These are phyloP conservation scores for Lactarius sanguifluus DNA, from an alignment of 768 basidiomycete species.

Conservation along the genomic window DNA sequence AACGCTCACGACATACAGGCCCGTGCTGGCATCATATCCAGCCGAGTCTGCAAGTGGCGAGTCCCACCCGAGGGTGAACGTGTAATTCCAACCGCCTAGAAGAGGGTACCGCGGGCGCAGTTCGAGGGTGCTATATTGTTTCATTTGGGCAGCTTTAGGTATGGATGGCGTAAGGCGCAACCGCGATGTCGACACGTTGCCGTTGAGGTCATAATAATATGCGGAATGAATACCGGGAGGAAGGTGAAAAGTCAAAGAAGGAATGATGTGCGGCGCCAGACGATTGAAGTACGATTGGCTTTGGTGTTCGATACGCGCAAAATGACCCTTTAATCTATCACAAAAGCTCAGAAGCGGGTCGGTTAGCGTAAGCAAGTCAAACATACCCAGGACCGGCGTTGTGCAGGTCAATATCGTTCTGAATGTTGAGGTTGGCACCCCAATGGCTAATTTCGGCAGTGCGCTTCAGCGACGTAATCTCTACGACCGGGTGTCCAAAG, in stretches of 20 bases:
- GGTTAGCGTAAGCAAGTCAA: background rate
- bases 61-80: slow-evolving; percentile 93
- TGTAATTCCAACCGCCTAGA: slow-evolving; percentile 97
- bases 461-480: slow-evolving; percentile 70
- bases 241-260: slow-evolving; percentile 73
- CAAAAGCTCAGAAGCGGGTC: slow-evolving; percentile 17
- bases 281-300: slow-evolving; percentile 67
- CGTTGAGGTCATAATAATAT: slow-evolving; percentile 90
- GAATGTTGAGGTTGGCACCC: slow-evolving; percentile 92
- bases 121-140: slow-evolving; percentile 70
- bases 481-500: slow-evolving; percentile 78
- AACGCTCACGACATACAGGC: slow-evolving; percentile 71
- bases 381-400: slow-evolving; percentile 91
- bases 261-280: slow-evolving; percentile 66
- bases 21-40: slow-evolving; percentile 59
- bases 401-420: slow-evolving; percentile 81
- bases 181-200: slow-evolving; percentile 94
- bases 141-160: slow-evolving; percentile 52
- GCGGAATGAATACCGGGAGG: slow-evolving; percentile 79
- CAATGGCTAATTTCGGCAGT: slow-evolving; percentile 93
- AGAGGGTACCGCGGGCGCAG: slow-evolving; percentile 88
- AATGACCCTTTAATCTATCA: slow-evolving; percentile 87
- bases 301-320: slow-evolving; percentile 89
- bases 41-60: slow-evolving; percentile 75
- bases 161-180: slow-evolving; percentile 69